A percentile compares a stretch with the other conserved stretches of the same genome.
Conservation (phyloP, 768 basidiomycete species). For the Hericium coralloides region DNA sequence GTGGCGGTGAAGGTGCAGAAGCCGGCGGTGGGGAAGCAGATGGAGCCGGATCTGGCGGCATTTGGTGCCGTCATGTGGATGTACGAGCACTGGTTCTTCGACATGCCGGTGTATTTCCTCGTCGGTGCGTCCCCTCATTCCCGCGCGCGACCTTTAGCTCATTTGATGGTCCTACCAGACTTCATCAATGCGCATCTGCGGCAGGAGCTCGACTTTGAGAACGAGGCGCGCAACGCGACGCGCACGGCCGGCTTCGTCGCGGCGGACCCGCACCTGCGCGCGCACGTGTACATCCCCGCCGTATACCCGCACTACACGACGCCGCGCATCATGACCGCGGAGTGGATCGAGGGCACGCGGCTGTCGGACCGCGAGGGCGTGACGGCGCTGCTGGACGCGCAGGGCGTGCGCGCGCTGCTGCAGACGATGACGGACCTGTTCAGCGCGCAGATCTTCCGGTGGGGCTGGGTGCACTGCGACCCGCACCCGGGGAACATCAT, state of each 20-base stretch:
- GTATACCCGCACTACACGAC: slow-evolving; percentile 68
- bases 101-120: slow-evolving; percentile 75
- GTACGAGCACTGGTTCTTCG: slow-evolving; percentile 73
- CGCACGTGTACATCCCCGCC: slow-evolving; percentile 70
- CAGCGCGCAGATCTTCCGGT: slow-evolving; percentile 84
- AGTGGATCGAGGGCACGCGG: slow-evolving; percentile 77
- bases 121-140: slow-evolving; percentile 40
- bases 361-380: slow-evolving; percentile 57
- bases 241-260: slow-evolving; percentile 62
- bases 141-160: background rate
- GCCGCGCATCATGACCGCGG: slow-evolving; percentile 71
- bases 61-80: slow-evolving; percentile 72
- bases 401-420: slow-evolving; percentile 35
- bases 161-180: slow-evolving; percentile 31
- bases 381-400: slow-evolving; percentile 49
- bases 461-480: slow-evolving; percentile 85
- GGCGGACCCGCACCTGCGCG: slow-evolving; percentile 57
- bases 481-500: slow-evolving; percentile 74
- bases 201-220: slow-evolving; percentile 72
- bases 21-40: slow-evolving; percentile 78
- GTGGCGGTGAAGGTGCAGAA: slow-evolving; percentile 95
- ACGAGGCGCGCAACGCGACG: slow-evolving; percentile 72
- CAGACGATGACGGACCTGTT: slow-evolving; percentile 82
- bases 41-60: slow-evolving; percentile 73
- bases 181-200: slow-evolving; percentile 77